Conservation (phyloP, 73 alveolate genomes). For the Paramecium biaurelia region DNA sequence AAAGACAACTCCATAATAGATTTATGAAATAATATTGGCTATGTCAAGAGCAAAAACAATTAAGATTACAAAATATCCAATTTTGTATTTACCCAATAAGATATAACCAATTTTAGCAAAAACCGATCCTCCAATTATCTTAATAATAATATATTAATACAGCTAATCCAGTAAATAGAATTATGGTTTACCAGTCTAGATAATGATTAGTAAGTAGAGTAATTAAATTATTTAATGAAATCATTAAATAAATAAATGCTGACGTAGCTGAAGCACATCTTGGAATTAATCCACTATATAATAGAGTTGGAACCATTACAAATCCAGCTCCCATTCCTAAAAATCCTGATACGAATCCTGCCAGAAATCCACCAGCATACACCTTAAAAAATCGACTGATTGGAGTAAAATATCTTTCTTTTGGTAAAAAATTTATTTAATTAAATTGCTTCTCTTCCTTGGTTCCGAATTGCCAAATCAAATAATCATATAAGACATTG, state of each 20-base stretch:
- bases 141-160: neutral
- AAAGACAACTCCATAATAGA: slow-evolving; percentile 30
- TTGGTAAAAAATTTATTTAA: neutral
- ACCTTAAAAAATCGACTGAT: neutral
- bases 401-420: slow-evolving; percentile 45
- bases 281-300: neutral
- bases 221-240: slow-evolving; percentile 46
- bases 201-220: neutral
- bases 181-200: neutral
- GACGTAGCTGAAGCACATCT: slow-evolving; percentile 33
- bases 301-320: neutral
- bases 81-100: neutral
- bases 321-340: slow-evolving; percentile 39
- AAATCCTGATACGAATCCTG: slow-evolving; percentile 10
- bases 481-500: neutral
- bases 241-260: slow-evolving; percentile 50
- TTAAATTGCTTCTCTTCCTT: neutral
- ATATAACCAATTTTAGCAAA: slow-evolving; percentile 28
- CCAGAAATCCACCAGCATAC: neutral
- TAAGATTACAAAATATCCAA: slow-evolving; percentile 29
- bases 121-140: slow-evolving; percentile 39
- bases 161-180: slow-evolving; percentile 27
- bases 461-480: neutral
- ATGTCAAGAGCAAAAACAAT: slow-evolving; percentile 21
- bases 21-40: neutral